Evolutionary conservation across 2,329 filamentous ascomycete species (phyloP), one percentile per base, ranked within the genome.

Genomic region (Plectosphaerella cucumerina): DNA sequence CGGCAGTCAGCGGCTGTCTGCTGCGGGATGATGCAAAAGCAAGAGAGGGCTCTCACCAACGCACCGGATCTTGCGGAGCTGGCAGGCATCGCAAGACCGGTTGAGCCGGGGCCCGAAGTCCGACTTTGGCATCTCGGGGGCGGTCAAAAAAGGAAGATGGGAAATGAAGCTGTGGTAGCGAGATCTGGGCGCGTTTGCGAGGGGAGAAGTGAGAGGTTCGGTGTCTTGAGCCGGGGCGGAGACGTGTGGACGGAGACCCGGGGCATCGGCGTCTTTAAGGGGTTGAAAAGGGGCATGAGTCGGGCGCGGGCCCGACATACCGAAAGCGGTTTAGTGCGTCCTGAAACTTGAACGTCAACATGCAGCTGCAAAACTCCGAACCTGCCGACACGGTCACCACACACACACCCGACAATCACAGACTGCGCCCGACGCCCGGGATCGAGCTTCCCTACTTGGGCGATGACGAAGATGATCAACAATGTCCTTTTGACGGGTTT

Each of bases 61-160:
- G 54, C 69, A 72, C 48, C 69, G 66, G 18, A 72, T 69, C 55
- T 72, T 72, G 39, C 70, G 66, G n/a, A 58, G 51, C 55, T 70
- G 70, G 59, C 70, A 72, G 39, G 62, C 59, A 56, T 71, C 67
- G 57, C 70, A 72, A 6, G 66, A 64, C 53, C 62, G 68, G 50
- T 59, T 59, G n/a, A 42, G 39, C n/a, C 39, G 39, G 39, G 39
- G 39, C n/a, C 39, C 39, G 39, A 42, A 42, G 17, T 17, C 17
- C 17, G n/a, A n/a, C 18, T 42, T 20, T 18, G 39, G 39, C 39
- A 39, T 39, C 35, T 18, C 35, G 35, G 17, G 17, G 35, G 14
- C 35, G 35, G 10, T 15, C 35, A 18, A 18, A 14, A 12, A 37
- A n/a, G 35, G 26, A 31, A 31, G 26, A n/a, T n/a, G n/a, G 8